These are phyloP conservation scores for Theobroma grandiflorum DNA, from an alignment of 441 rosid genomes.

Conservation along the genomic window DNA sequence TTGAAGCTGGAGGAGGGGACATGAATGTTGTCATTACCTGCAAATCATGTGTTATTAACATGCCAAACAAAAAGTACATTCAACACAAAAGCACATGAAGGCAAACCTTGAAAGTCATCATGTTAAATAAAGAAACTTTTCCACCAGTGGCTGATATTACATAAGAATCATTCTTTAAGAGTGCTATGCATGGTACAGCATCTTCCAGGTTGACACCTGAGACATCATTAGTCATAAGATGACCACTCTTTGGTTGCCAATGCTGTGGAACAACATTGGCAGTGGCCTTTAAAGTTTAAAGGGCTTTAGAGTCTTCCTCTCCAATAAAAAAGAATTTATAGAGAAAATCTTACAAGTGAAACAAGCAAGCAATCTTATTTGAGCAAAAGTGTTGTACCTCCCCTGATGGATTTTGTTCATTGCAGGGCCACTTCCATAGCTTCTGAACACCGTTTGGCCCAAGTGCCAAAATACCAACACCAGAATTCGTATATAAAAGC, in stretches of 20 bases:
- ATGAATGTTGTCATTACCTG: conserved; percentile 95
- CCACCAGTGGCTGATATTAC: conserved; percentile 95
- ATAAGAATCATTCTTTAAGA: conserved; percentile 85
- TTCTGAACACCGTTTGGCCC: conserved; percentile 83
- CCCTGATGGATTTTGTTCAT: conserved; percentile 80
- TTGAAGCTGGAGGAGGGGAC: conserved; percentile 85
- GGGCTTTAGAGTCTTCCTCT: conserved; percentile 35
- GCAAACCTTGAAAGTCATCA: conserved; percentile 89
- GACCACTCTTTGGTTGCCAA: conserved; percentile 93
- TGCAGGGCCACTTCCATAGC: conserved; percentile 87
- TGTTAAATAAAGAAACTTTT: conserved; percentile 82
- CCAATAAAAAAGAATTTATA: neutral
- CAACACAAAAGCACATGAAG: neutral
- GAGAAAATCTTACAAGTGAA: neutral
- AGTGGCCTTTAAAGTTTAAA: conserved; percentile 65
- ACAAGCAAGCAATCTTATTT: neutral
- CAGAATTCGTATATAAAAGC: conserved; percentile 88
- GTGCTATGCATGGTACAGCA: conserved; percentile 88
- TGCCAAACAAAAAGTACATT: neutral
- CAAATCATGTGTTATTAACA: conserved; percentile 22
- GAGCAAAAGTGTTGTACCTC: conserved; percentile 48
- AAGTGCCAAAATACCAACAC: conserved; percentile 84
- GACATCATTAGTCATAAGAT: conserved; percentile 82
- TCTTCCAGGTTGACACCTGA: conserved; percentile 83
- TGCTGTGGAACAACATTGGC: conserved; percentile 75